These are phyloP conservation scores for Maudiozyma turicensis DNA, from an alignment of 805 yeast species.

Conservation along the genomic window DNA sequence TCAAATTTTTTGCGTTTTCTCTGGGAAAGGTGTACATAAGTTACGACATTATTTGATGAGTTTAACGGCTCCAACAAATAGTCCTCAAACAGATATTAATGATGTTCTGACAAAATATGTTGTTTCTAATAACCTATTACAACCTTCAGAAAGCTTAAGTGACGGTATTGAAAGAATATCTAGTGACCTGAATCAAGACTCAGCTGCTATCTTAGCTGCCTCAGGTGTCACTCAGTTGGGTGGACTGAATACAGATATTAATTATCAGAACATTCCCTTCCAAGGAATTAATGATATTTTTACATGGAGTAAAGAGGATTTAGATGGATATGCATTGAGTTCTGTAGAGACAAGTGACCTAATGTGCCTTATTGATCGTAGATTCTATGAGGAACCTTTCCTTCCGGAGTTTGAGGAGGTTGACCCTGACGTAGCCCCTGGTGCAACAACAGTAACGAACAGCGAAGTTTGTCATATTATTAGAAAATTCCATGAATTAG, in stretches of 20 bases:
- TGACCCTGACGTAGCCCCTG: conserved; percentile 24
- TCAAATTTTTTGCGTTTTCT: conserved; percentile 81
- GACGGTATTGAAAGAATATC: conserved; percentile 24
- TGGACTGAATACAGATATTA: conserved; percentile 22
- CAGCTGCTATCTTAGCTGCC: conserved; percentile 29
- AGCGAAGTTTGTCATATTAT: conserved; percentile 26
- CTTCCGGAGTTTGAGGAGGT: conserved; percentile 23
- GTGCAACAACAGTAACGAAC: conserved; percentile 21
- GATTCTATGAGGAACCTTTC: conserved; percentile 27
- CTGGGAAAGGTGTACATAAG: conserved; percentile 78
- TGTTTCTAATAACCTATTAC: conserved; percentile 18
- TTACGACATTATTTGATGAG: conserved; percentile 59
- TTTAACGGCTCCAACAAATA: conserved; percentile 27
- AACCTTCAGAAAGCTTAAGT: conserved; percentile 20
- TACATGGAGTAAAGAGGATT: conserved; percentile 12
- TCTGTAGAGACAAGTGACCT: conserved; percentile 15
- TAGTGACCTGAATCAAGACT: conserved; percentile 23
- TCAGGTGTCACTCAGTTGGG: conserved; percentile 26
- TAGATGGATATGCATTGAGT: conserved; percentile 5
- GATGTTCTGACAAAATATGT: conserved; percentile 26
- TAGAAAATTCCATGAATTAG: conserved; percentile 24
- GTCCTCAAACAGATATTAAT: conserved; percentile 27
- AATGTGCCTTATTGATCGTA: conserved; percentile 18
- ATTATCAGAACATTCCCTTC: conserved; percentile 26
- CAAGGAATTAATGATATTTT: conserved; percentile 23